These are phyloP conservation scores for Capsicum chinense DNA, from an alignment of 257 asterid genomes.

Conservation along the genomic window DNA sequence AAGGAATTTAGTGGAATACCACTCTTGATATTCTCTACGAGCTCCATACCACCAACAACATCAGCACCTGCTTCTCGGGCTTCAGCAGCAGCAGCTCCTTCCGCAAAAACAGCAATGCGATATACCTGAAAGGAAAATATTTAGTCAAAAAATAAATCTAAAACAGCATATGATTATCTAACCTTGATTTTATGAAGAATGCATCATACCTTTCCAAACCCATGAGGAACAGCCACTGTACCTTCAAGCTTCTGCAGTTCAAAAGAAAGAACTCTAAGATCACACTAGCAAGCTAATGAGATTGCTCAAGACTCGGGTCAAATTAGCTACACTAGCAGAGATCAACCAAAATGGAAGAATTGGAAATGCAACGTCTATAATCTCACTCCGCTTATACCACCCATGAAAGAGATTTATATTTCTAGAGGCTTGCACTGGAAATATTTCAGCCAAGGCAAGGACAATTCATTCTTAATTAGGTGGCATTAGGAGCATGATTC, in stretches of 20 bases:
- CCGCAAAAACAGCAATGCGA: constrained; percentile 93
- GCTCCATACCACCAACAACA: constrained; percentile 92
- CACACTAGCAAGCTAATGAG: not conserved
- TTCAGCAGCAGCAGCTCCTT: constrained; percentile 96
- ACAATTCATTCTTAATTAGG: constrained; percentile 2
- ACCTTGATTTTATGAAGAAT: constrained; percentile 23
- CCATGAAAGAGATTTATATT: not conserved
- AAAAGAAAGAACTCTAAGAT: constrained; percentile 20
- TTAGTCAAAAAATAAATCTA: constrained; percentile 38
- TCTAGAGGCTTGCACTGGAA: not conserved
- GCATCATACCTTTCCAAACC: constrained; percentile 79
- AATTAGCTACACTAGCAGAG: constrained; percentile 14
- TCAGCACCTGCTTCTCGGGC: constrained; percentile 97
- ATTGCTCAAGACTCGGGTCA: not conserved
- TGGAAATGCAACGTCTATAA: not conserved
- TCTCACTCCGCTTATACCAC: not conserved
- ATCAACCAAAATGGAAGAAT: not conserved
- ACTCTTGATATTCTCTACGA: constrained; percentile 67
- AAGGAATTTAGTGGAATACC: constrained; percentile 51
- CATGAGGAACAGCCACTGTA: constrained; percentile 87
- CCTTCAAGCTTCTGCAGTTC: constrained; percentile 80
- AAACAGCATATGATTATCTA: constrained; percentile 32
- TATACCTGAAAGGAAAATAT: constrained; percentile 53
- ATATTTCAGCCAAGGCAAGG: not conserved
- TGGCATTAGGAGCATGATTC: not conserved